Base-by-base conservation (phyloP, 2,329 filamentous ascomycete genomes). In the Colletotrichum aenigma region DNA sequence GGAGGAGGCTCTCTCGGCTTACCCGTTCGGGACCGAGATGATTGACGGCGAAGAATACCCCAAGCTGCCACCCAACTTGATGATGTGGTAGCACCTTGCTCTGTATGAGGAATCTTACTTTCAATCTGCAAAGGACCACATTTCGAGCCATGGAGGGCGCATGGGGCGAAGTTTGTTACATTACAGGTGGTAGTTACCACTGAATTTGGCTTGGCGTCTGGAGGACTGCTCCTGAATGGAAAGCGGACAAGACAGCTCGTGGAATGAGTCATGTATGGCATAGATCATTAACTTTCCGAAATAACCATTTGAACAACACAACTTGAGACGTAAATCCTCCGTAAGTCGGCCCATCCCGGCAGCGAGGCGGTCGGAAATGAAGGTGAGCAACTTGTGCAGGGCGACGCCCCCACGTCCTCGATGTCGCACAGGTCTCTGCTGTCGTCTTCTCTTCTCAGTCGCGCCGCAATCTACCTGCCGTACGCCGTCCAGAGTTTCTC, bases 31-130 rank as follows among this genome's bases (percentile, higher is more conserved):
- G 21, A 85, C 82, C 13, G 86, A 87, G 79, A 77, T 84, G 38
- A 86, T 87, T 70, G 84, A 87, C 55, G 86, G 83, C 21, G 78
- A 80, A 18, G 83, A 84, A 78, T 88, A 87, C 75, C 86, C 86
- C 10, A 77, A 83, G 24, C 75, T 88, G 43, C 85, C 85, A 7
- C 81, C 81, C 3, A 81, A 79, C 28, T 43, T 87, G 70, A 56
- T 69, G 60, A 38, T 75, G 13, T 78, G 76, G 76, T 78, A 69
- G 75, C 28, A 21, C 26, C 12, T 70, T 15, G 26, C 62, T 34
- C 26, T 16, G 58, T 36, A 16, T 7, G n/a, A 26, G 15, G 9
- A 34, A 30, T 28, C 24, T 62, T n/a, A 16, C n/a, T 30, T 18
- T 15, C 43, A 30, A 52, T 30, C 21, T 18, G 8, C 28, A 58